Conservation (phyloP, 169 alveolate species). For the Cyclospora cayetanensis region DNA sequence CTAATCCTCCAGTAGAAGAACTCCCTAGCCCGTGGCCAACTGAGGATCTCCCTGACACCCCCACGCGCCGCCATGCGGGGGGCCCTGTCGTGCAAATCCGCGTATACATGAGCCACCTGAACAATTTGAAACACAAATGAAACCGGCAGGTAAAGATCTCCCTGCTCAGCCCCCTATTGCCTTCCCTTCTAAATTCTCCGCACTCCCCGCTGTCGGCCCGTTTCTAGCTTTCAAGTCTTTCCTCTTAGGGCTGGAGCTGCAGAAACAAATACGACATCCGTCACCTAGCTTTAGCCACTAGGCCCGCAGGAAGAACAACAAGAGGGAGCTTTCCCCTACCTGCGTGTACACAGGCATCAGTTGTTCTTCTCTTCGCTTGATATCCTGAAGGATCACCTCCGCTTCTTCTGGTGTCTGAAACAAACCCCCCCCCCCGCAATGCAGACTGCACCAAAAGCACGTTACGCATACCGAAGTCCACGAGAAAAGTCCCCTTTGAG, state of each 20-base stretch:
- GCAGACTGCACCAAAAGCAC: too few species aligned
- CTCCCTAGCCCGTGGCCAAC: conserved; percentile 83
- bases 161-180: background rate
- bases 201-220: background rate
- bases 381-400: conserved; percentile 19
- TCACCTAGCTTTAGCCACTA: background rate
- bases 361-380: conserved; percentile 43
- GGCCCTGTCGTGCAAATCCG: conserved; percentile 88
- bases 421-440: too few species aligned
- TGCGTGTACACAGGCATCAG: conserved; percentile 69
- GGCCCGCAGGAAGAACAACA: background rate
- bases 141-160: background rate
- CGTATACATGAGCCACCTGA: conserved; percentile 84
- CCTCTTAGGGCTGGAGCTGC: background rate
- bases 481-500: background rate
- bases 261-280: background rate
- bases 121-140: background rate
- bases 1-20: conserved; percentile 81
- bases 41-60: conserved; percentile 81
- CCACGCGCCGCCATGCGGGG: conserved; percentile 87
- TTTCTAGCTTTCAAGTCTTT: background rate
- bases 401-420: conserved; percentile 58
- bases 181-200: background rate
- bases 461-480: background rate
- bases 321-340: too few species aligned